Evolutionary conservation across 176 grass and related monocot genomes (phyloP).

Genomic region (Carex scoparia): DNA sequence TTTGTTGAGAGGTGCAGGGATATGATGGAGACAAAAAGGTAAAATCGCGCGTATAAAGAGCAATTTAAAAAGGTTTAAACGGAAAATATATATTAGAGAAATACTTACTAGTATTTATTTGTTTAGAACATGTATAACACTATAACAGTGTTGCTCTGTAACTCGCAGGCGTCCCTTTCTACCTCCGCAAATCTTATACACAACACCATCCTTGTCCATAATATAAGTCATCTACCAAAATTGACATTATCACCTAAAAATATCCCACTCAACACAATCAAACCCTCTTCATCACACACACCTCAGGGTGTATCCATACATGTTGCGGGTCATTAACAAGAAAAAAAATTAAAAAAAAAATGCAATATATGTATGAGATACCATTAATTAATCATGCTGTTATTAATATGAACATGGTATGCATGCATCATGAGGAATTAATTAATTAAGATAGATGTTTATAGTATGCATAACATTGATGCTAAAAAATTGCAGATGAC

Average conservation of each 20-base stretch:
- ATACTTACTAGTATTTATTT: neutral
- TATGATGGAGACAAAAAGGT: neutral
- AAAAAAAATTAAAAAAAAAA: no score
- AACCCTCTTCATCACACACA: neutral
- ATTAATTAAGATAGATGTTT: no score
- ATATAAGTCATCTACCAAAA: constrained; percentile 10
- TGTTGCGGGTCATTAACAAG: neutral
- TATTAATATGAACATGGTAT: no score
- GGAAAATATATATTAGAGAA: neutral
- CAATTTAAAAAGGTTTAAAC: neutral
- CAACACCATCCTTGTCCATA: constrained; percentile 19
- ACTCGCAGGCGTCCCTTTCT: constrained; percentile 16
- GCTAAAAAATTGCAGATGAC: neutral
- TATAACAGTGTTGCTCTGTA: neutral
- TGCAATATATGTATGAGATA: no score
- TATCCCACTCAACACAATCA: neutral
- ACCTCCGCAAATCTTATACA: constrained; percentile 15
- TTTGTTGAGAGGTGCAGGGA: neutral
- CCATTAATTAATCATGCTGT: no score
- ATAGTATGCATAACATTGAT: no score
- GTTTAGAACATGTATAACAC: neutral
- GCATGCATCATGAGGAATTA: no score
- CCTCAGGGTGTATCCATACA: neutral
- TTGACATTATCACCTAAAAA: constrained; percentile 15
- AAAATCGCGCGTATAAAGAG: neutral